These are phyloP conservation scores for Scedosporium boydii DNA, from an alignment of 2,329 filamentous ascomycete genomes.

Conservation along the genomic window DNA sequence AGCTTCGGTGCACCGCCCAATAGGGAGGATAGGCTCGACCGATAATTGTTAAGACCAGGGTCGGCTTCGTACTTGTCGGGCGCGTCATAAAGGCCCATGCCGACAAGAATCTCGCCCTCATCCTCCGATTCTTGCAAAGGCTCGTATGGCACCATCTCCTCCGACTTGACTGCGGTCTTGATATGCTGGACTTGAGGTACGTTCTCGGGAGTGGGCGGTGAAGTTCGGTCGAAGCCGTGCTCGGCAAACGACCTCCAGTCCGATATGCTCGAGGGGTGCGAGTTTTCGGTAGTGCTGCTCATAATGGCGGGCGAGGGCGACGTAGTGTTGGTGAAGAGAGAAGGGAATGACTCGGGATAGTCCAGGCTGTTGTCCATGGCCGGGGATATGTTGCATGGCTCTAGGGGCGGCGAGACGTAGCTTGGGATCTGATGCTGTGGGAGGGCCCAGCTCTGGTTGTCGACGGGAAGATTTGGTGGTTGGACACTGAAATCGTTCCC, in stretches of 20 bases:
- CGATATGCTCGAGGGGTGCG: neutral
- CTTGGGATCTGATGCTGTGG: conserved; percentile 19
- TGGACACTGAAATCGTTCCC: conserved; percentile 28
- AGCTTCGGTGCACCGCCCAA: conserved; percentile 24
- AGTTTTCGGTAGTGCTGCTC: neutral
- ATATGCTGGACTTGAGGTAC: conserved; percentile 43
- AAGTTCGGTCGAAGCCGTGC: conserved; percentile 35
- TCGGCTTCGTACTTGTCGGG: conserved; percentile 48
- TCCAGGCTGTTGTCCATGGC: conserved; percentile 15
- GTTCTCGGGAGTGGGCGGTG: conserved; percentile 51
- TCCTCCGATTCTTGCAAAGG: conserved; percentile 46
- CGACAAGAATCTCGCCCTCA: conserved; percentile 64
- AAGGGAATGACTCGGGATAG: conserved; percentile 22
- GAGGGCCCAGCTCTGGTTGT: conserved; percentile 21
- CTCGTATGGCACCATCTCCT: conserved; percentile 40
- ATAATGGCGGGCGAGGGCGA: conserved; percentile 14
- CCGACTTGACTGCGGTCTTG: conserved; percentile 32
- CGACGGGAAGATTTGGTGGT: conserved; percentile 26
- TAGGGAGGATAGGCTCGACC: conserved; percentile 43
- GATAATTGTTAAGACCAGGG: conserved; percentile 42
- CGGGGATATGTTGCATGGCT: conserved; percentile 1
- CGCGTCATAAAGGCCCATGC: conserved; percentile 71
- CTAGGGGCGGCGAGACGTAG: conserved; percentile 15
- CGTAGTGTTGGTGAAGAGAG: conserved; percentile 11
- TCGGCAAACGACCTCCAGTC: conserved; percentile 36